phyloP scores from a whole-genome alignment of 352 stramenopile species.

The Globisporangium carolinianum region DNA sequence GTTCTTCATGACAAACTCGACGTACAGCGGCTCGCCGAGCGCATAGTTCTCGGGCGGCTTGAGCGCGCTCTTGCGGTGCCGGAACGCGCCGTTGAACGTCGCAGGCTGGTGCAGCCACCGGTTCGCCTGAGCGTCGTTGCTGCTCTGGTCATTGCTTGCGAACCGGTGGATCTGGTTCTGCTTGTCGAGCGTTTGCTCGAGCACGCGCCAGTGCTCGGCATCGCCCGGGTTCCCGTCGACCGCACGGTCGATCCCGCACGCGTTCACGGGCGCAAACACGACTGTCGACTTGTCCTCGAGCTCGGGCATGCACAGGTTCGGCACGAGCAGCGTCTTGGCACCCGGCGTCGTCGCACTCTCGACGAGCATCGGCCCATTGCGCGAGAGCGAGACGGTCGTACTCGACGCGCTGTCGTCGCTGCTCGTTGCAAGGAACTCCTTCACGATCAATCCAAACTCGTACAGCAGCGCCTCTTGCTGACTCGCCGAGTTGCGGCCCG shows the following conservation, averaged over 20 bases:
- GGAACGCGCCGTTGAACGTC: slow-evolving; percentile 44
- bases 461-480: slow-evolving; percentile 80
- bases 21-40: slow-evolving; percentile 70
- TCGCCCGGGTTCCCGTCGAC: slow-evolving; percentile 62
- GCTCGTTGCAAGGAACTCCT: slow-evolving; percentile 50
- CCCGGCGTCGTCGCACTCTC: slow-evolving; percentile 4
- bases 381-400: slow-evolving; percentile 16
- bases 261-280: slow-evolving; percentile 74
- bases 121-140: not conserved
- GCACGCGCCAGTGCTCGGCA: slow-evolving; percentile 49
- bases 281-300: slow-evolving; percentile 78
- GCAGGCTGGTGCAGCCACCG: slow-evolving; percentile 50
- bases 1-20: slow-evolving; percentile 87
- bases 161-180: slow-evolving; percentile 64
- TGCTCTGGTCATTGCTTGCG: slow-evolving; percentile 9
- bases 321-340: slow-evolving; percentile 56
- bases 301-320: slow-evolving; percentile 72
- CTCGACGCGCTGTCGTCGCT: not conserved
- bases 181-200: slow-evolving; percentile 47
- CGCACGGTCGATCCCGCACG: slow-evolving; percentile 53
- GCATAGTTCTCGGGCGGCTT: slow-evolving; percentile 55
- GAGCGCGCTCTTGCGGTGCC: slow-evolving; percentile 38
- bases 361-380: slow-evolving; percentile 24
- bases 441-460: slow-evolving; percentile 82
- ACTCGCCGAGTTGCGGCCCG: slow-evolving; percentile 70